Evolutionary conservation across 202 grass and related monocot genomes (phyloP).

Genomic region (Zizania palustris): DNA sequence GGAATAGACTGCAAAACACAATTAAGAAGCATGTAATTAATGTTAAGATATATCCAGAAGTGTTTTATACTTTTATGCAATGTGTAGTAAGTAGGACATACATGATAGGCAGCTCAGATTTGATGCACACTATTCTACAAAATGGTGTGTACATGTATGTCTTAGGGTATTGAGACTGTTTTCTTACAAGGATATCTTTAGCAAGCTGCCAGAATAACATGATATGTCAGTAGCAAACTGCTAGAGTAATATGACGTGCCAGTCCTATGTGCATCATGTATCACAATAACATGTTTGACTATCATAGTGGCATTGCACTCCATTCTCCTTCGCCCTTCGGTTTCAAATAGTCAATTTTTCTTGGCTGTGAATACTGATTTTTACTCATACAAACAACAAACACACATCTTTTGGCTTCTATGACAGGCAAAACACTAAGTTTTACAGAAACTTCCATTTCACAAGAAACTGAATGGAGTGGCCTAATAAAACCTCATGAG

Average conservation of each 20-base stretch:
- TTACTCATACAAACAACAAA: background rate
- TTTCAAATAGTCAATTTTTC: background rate
- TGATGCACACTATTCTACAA: background rate
- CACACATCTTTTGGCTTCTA: background rate
- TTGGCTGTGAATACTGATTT: background rate
- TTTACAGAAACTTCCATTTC: background rate
- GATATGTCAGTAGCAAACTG: background rate
- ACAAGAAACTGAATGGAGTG: constrained; percentile 1
- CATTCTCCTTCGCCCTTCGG: background rate
- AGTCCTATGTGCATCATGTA: background rate
- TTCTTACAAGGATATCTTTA: background rate
- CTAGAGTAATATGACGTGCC: too few relatives aligned
- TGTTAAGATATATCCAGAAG: constrained; percentile 19
- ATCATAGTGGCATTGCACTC: background rate
- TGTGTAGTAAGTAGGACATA: background rate
- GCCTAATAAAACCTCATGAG: constrained; percentile 8
- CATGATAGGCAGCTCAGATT: background rate
- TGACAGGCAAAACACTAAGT: background rate
- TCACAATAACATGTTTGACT: background rate
- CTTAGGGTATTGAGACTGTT: background rate
- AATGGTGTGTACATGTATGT: background rate
- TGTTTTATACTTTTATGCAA: background rate
- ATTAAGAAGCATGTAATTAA: constrained; percentile 18
- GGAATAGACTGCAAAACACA: constrained; percentile 72
- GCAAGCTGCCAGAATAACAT: background rate